These are phyloP conservation scores for Agaricus subrufescens DNA, from an alignment of 768 basidiomycete genomes.

Conservation along the genomic window DNA sequence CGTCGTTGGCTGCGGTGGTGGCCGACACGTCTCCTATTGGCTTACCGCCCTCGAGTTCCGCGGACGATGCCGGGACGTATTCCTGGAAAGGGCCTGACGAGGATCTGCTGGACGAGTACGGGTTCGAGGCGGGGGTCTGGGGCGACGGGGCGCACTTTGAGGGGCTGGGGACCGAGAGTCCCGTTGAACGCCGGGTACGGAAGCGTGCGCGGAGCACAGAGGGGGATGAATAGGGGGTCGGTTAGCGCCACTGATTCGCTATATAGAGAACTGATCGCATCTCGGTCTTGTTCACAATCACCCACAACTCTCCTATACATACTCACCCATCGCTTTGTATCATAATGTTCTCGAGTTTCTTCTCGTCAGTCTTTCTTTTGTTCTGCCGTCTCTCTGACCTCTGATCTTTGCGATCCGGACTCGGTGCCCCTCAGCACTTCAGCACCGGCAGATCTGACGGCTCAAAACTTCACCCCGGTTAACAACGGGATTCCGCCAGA, in stretches of 20 bases:
- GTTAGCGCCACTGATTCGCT: slow-evolving; percentile 4
- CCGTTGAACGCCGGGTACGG: slow-evolving; percentile 1
- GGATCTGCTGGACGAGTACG: slow-evolving; percentile 7
- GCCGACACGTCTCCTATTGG: neutral
- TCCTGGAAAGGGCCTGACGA: neutral
- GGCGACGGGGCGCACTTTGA: neutral
- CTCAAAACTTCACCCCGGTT: slow-evolving; percentile 83
- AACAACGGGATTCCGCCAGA: slow-evolving; percentile 50
- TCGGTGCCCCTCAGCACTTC: slow-evolving; percentile 35
- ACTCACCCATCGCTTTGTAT: neutral
- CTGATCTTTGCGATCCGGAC: slow-evolving; percentile 7
- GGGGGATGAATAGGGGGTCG: neutral
- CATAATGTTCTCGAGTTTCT: slow-evolving; percentile 3
- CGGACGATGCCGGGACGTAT: neutral
- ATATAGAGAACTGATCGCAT: slow-evolving; percentile 1
- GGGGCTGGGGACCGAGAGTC: neutral
- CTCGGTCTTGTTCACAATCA: slow-evolving; percentile 4
- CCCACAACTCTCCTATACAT: neutral
- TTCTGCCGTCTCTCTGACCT: neutral
- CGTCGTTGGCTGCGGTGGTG: neutral
- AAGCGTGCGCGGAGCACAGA: slow-evolving; percentile 10
- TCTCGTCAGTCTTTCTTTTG: slow-evolving; percentile 11
- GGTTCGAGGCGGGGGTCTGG: neutral
- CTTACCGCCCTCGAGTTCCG: neutral
- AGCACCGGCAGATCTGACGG: slow-evolving; percentile 54